phyloP scores from a whole-genome alignment of 495 filamentous ascomycete species.

The Podospora pseudopauciseta region DNA sequence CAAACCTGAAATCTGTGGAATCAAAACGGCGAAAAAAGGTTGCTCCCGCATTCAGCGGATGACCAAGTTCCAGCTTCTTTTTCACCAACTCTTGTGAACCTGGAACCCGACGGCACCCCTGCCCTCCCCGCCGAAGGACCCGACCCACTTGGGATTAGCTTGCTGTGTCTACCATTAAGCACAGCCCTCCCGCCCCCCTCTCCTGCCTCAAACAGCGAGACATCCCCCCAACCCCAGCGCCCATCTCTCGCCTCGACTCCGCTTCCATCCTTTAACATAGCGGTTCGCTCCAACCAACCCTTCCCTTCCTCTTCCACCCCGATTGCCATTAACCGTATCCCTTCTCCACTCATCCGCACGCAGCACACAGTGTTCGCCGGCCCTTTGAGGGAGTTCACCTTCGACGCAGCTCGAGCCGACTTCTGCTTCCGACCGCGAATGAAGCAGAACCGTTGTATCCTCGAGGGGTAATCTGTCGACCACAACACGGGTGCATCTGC shows the following conservation, averaged over 20 bases:
- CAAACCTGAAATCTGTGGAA: neutral
- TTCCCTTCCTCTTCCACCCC: conserved; percentile 14
- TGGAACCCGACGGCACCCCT: neutral
- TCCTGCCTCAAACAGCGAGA: conserved; percentile 8
- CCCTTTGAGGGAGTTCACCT: conserved; percentile 19
- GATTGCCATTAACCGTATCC: conserved; percentile 16
- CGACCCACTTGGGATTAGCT: conserved; percentile 4
- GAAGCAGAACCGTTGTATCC: neutral
- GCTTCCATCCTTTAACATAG: conserved; percentile 10
- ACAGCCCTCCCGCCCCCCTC: conserved; percentile 1
- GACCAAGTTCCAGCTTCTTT: conserved; percentile 4
- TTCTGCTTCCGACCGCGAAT: neutral
- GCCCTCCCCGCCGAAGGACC: neutral
- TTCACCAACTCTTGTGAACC: conserved; percentile 1
- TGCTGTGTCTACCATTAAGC: neutral
- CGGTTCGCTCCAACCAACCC: conserved; percentile 2
- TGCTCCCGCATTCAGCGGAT: neutral
- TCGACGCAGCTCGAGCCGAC: neutral
- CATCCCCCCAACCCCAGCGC: neutral
- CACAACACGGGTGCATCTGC: conserved; percentile 3
- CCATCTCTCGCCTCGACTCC: conserved; percentile 20
- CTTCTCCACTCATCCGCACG: neutral
- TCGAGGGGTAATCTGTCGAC: conserved; percentile 10
- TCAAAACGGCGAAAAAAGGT: neutral
- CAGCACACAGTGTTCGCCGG: conserved; percentile 5